phyloP scores from a whole-genome alignment of 1,284 basidiomycete species.

The Fomes fomentarius region DNA sequence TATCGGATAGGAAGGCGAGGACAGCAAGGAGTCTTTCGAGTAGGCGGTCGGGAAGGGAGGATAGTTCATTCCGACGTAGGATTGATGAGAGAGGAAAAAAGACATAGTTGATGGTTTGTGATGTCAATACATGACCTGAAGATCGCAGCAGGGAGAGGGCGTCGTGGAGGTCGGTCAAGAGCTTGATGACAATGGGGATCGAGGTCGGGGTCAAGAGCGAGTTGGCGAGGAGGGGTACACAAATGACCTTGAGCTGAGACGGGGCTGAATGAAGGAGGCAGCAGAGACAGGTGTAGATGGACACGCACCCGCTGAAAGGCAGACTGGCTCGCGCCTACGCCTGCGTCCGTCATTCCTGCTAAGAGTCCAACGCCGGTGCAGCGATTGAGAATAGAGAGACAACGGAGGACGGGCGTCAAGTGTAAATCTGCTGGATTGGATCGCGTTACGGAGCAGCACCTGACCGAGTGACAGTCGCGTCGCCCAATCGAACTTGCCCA shows the following conservation, averaged over 20 bases:
- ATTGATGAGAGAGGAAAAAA: conserved; percentile 87
- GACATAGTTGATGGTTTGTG: conserved; percentile 78
- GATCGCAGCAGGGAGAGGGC: conserved; percentile 49
- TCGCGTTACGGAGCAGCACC: not conserved
- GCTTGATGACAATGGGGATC: conserved; percentile 49
- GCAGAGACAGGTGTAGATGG: not conserved
- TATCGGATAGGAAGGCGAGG: conserved; percentile 63
- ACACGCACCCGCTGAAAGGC: conserved; percentile 39
- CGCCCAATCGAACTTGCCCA: not conserved
- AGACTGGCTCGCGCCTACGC: conserved; percentile 22
- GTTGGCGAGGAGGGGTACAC: conserved; percentile 76
- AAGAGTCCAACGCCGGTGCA: too few species aligned
- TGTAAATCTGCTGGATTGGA: not conserved
- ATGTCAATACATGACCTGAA: conserved; percentile 46
- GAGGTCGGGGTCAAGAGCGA: conserved; percentile 60
- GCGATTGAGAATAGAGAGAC: too few species aligned
- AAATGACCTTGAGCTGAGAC: conserved; percentile 72
- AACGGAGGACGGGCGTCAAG: too few species aligned
- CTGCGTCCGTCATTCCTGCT: too few species aligned
- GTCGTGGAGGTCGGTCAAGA: conserved; percentile 56
- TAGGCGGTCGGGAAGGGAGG: conserved; percentile 75
- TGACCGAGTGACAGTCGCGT: conserved; percentile 11
- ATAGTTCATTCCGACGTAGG: conserved; percentile 70
- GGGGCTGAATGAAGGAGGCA: not conserved
- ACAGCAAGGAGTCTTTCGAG: conserved; percentile 75